Evolutionary conservation across 352 stramenopile species (phyloP), one percentile per base, ranked within the genome.

Genomic region (Phytopythium chamaehyphon): DNA sequence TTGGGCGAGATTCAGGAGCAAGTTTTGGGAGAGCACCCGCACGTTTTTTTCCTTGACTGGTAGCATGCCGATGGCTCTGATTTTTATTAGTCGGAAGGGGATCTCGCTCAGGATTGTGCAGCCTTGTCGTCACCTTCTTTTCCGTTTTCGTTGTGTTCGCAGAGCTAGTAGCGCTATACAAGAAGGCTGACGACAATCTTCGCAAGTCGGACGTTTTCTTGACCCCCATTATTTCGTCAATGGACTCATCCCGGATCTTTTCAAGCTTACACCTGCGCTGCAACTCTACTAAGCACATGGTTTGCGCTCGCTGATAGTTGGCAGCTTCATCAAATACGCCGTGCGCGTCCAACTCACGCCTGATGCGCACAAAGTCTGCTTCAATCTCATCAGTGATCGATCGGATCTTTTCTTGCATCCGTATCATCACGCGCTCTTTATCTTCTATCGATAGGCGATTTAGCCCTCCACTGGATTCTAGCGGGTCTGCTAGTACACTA

Each of bases 341-440:
- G 39, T 83, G 71, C 16, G 66, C 61, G 58, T 92, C 71, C 23
- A 92, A 55, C 36, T 71, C 63, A 15, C 66, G 53, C 15, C 79
- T 79, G 39, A 86, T 54, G 1, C 66, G 61, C 12, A 70, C 44
- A 43, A 86, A 90, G 31, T 77, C 75, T 16, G 65, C 63, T 18
- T 88, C 75, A 21, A 88, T 70, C 16, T 84, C 59, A 3, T 53
- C 59, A 10, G 75, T 77, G 51, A 90, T 81, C 31, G 61, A 57
- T 23, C 75, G 72, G 51, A 92, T 88, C 46, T 86, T 88, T 35
- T 57, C 59, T 45, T 92, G 81, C 66, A 92, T 87, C 5, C 46
- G 62, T 28, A 72, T 51, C 77, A 88, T 88, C n/a, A 91, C 77
- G 26, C 62, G 64, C 39, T 91, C 81, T 8, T 83, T 83, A 38